Conservation (phyloP, 345 rosid genomes). For the Toxicodendron radicans region DNA sequence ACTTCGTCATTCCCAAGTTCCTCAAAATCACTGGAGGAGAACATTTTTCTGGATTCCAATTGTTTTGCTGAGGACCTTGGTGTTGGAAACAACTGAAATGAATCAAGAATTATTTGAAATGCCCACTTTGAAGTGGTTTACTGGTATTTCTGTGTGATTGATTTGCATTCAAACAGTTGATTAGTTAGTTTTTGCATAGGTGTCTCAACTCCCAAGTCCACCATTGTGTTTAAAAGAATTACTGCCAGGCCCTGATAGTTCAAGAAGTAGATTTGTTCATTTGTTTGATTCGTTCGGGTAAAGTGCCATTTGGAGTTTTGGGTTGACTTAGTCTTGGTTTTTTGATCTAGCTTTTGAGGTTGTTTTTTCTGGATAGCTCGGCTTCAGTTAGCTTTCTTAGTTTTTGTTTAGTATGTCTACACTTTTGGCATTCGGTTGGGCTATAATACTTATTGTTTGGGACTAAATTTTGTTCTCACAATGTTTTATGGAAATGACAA, state of each 20-base stretch:
- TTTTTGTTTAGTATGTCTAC: background rate
- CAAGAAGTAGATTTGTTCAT: background rate
- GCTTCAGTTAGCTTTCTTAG: too few relatives aligned
- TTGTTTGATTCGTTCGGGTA: background rate
- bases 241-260: background rate
- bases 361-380: too few relatives aligned
- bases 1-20: background rate
- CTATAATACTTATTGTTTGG: slow-evolving; percentile 2
- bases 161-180: background rate
- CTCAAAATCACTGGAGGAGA: background rate
- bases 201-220: background rate
- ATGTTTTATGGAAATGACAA: slow-evolving; percentile 41
- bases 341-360: too few relatives aligned
- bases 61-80: background rate
- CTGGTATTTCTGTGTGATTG: background rate
- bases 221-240: background rate
- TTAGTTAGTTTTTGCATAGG: background rate
- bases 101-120: background rate
- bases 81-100: background rate
- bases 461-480: slow-evolving; percentile 11
- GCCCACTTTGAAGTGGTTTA: background rate
- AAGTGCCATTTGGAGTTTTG: background rate
- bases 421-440: background rate
- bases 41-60: background rate
- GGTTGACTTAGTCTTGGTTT: too few relatives aligned